Evolutionary conservation across 805 yeast species (phyloP), one percentile per base, ranked within the genome.

Genomic region (Kazachstania taianensis): DNA sequence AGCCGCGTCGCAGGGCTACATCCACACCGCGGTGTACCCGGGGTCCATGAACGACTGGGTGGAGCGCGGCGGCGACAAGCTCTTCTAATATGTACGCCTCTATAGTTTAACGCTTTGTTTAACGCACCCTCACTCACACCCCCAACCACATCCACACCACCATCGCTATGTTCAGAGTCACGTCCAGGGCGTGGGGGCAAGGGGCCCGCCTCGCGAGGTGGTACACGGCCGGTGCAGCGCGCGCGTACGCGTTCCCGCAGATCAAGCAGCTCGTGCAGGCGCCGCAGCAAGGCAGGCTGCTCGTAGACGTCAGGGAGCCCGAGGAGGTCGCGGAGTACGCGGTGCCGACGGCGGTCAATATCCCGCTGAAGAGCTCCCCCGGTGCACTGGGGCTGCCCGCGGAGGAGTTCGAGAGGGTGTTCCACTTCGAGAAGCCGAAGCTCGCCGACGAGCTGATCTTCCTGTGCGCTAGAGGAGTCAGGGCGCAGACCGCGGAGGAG

Each of bases 231-330:
- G 38, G 39, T 25, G 40, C 41, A 20, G 77, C 81, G 35, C 69
- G 67, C 43, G 42, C 60, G 28, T 75, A 73, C 55, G 60, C 63
- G 20, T 79, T 72, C 55, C 61, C 67, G 9, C 69, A 66, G 23
- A 61, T 79, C 41, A 62, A 66, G 46, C 54, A 61, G n/a, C 53
- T 81, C 17, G 64, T 70, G 9, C 47, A 46, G 17, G 57, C 64
- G 42, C 73, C 75, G 4, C 66, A 63, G 37, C 66, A 73, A 12
- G 62, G 64, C 12, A 61, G 70, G 25, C 67, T 84, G 28, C 61
- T 89, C 26, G 77, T 89, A 17, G 98, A 89, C 54, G 96, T 84
- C 15, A 76, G 98, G 56, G 97, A 89, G 65, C 96, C 96, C 5
- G 70, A 66, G 18, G 98, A 89, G 62, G 69, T 63, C 50, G 41